Evolutionary conservation across 352 stramenopile species (phyloP), one percentile per base, ranked within the genome.

Genomic region (Phytophthora vignae): DNA sequence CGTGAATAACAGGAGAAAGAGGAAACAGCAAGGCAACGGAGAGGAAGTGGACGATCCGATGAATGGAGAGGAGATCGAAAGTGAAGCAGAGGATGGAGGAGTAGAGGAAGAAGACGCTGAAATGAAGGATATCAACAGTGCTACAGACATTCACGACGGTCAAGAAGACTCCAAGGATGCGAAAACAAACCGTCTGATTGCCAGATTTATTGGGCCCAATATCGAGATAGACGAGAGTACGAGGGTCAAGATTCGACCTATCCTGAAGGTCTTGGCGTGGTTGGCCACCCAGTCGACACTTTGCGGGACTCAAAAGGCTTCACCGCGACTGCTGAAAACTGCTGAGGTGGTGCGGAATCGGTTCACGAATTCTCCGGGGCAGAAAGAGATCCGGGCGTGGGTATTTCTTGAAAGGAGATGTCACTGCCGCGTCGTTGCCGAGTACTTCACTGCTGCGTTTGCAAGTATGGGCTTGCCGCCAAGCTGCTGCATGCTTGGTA

Each of bases 401-500:
- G 78, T 96, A 0, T 95, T 95, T 73, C 64, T 96, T 4, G 64
- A 93, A 64, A 79, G 90, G 9, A 81, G 90, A 7, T 85, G 76
- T 25, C 81, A 96, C 64, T 91, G 79, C 33, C 85, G 77, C 2
- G 82, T 96, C 8, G 81, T 95, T 19, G 83, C 88, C 2, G 88
- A 96, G 56, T 96, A 94, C 62, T 69, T 96, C 42, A 87, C 87
- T 8, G 75, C 78, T 29, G 74, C 56, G 8, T 73, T 95, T 0
- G 38, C 36, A 8, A 68, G 85, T 33, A 36, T 94, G 2, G 49
- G 54, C 0, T 60, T 91, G 5, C 85, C 90, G 4, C 81, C 85
- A 7, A 83, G 78, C 17, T 94, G 87, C 54, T 92, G 84, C 62
- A 94, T 96, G 88, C 73, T 92, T 49, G 90, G 90, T 15, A 86